Conservation (phyloP, 495 filamentous ascomycete species). For the Xylaria longipes region DNA sequence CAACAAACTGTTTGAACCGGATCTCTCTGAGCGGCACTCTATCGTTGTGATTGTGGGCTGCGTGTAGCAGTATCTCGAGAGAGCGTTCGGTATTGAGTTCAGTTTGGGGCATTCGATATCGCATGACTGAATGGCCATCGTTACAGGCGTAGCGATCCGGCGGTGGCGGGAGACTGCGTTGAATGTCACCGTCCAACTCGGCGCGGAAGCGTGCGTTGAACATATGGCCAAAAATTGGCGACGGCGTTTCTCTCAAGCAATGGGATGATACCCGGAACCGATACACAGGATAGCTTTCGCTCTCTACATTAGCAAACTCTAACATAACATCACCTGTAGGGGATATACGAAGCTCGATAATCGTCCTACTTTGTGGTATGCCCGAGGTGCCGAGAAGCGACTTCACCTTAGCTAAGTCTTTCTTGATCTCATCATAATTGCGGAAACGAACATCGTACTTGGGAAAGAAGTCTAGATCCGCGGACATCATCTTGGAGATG, state of each 20-base stretch:
- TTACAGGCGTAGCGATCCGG: slow-evolving; percentile 36
- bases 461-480: slow-evolving; percentile 37
- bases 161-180: slow-evolving; percentile 36
- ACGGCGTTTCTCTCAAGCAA: slow-evolving; percentile 44
- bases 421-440: slow-evolving; percentile 37
- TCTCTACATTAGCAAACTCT: slow-evolving; percentile 44
- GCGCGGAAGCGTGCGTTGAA: slow-evolving; percentile 34
- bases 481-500: slow-evolving; percentile 41
- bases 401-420: slow-evolving; percentile 29
- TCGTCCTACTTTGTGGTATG: slow-evolving; percentile 28
- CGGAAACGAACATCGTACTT: slow-evolving; percentile 35
- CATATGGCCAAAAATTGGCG: slow-evolving; percentile 45
- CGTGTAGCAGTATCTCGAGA: slow-evolving; percentile 47
- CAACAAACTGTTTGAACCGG: slow-evolving; percentile 47
- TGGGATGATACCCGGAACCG: slow-evolving; percentile 50
- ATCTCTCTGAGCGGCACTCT: slow-evolving; percentile 47
- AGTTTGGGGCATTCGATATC: slow-evolving; percentile 50
- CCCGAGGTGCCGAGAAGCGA: slow-evolving; percentile 31
- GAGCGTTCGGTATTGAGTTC: slow-evolving; percentile 43
- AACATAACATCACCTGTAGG: slow-evolving; percentile 44
- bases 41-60: slow-evolving; percentile 50
- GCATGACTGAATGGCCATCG: slow-evolving; percentile 40
- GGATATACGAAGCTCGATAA: slow-evolving; percentile 34
- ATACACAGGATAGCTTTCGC: slow-evolving; percentile 35
- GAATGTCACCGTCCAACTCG: slow-evolving; percentile 33